Conservation (phyloP, 2,329 filamentous ascomycete species). For the Cladosporium colombiae region DNA sequence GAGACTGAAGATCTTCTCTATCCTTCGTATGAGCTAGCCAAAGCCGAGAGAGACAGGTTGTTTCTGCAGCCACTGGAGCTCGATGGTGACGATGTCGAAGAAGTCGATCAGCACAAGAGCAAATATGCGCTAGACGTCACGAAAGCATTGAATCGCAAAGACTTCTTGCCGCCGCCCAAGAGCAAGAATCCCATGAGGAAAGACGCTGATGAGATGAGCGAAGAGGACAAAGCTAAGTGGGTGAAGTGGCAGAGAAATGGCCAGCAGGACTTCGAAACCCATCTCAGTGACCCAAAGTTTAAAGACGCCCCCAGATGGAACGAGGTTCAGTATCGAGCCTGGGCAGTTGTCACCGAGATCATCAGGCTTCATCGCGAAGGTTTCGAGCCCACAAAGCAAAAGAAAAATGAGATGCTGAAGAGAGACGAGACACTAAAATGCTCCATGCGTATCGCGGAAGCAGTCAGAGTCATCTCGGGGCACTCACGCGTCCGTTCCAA, state of each 20-base stretch:
- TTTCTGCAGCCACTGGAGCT: background rate
- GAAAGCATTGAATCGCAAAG: background rate
- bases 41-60: background rate
- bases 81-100: slow-evolving; percentile 7
- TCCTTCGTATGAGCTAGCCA: background rate
- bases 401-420: background rate
- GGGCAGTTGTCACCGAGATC: background rate
- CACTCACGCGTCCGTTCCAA: background rate
- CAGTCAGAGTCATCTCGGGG: background rate
- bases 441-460: background rate
- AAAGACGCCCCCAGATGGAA: background rate
- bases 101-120: background rate
- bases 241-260: background rate
- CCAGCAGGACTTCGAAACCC: background rate
- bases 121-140: background rate
- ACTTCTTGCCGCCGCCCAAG: background rate
- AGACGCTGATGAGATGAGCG: background rate
- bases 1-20: background rate
- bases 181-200: background rate
- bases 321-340: background rate
- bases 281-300: background rate
- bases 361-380: slow-evolving; percentile 4
- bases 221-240: background rate
- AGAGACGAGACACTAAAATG: background rate
- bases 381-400: background rate